Evolutionary conservation across 306 rosid genomes (phyloP).

Genomic region (Cucumis hystrix): DNA sequence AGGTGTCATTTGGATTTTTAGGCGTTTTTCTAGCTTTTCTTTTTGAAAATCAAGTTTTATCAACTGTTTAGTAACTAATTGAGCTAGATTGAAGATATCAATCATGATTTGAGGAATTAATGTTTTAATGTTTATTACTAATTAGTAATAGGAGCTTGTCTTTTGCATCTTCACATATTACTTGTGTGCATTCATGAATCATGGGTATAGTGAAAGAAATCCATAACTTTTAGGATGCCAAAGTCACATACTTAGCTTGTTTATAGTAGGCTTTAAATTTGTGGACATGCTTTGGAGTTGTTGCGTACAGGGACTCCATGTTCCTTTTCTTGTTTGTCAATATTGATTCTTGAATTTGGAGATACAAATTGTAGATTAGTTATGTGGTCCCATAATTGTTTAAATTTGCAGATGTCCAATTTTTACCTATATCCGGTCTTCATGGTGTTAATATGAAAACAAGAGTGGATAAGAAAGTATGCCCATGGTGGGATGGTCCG

Average conservation of each 20-base stretch:
- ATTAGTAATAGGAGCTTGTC: background rate
- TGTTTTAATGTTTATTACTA: background rate
- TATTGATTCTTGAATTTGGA: background rate
- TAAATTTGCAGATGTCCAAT: slow-evolving; percentile 59
- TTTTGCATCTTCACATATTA: background rate
- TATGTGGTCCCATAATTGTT: background rate
- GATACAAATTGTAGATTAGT: background rate
- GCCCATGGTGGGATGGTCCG: slow-evolving; percentile 90
- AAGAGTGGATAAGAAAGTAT: slow-evolving; percentile 48
- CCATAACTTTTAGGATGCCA: background rate
- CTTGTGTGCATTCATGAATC: background rate
- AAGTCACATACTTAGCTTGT: background rate
- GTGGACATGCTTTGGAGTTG: background rate
- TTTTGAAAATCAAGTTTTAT: background rate
- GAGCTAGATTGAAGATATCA: background rate
- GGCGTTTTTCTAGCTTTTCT: background rate
- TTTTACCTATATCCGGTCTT: slow-evolving; percentile 90
- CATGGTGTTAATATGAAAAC: slow-evolving; percentile 54
- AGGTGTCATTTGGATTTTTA: background rate
- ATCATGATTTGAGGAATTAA: background rate
- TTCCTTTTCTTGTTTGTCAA: slow-evolving; percentile 2
- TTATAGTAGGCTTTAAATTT: background rate
- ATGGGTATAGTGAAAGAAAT: background rate
- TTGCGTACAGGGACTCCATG: background rate
- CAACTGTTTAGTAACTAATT: background rate